These are phyloP conservation scores for Talinum fruticosum DNA, from an alignment of 148 eudicot genomes.

Conservation along the genomic window DNA sequence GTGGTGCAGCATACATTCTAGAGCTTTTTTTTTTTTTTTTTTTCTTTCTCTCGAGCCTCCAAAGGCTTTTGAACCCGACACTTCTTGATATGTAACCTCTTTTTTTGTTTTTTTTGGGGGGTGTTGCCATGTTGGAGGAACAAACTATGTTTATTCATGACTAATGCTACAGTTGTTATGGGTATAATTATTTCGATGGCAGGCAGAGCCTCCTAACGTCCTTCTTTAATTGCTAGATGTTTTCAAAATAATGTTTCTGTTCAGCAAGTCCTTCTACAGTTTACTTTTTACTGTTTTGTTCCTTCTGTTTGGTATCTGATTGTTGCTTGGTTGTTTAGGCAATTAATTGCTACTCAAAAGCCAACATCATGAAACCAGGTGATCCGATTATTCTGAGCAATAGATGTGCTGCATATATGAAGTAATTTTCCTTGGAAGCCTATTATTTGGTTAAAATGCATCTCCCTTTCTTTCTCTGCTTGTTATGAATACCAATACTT, in stretches of 20 bases:
- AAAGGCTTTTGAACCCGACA: too few species aligned
- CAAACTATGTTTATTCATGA: background rate
- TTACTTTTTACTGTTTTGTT: background rate
- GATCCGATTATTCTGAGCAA: conserved; percentile 84
- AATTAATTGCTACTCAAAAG: conserved; percentile 70
- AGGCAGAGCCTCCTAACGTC: background rate
- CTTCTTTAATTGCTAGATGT: background rate
- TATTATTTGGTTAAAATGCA: background rate
- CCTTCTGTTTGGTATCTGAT: conserved; percentile 17
- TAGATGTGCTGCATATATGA: conserved; percentile 85
- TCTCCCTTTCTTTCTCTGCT: background rate
- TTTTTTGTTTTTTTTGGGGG: too few species aligned
- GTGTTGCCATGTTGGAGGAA: too few species aligned
- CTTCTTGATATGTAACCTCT: too few species aligned
- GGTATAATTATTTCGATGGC: background rate
- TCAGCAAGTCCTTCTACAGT: background rate
- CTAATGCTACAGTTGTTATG: background rate
- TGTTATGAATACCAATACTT: background rate
- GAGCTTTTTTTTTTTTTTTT: too few species aligned
- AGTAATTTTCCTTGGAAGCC: conserved; percentile 37
- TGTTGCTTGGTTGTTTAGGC: conserved; percentile 51
- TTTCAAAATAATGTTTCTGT: background rate
- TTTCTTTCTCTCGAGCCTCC: too few species aligned
- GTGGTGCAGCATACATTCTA: too few species aligned
- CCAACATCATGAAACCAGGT: conserved; percentile 63